Conservation (phyloP, 164 flowering plant genomes). For the Vitis rupestris region DNA sequence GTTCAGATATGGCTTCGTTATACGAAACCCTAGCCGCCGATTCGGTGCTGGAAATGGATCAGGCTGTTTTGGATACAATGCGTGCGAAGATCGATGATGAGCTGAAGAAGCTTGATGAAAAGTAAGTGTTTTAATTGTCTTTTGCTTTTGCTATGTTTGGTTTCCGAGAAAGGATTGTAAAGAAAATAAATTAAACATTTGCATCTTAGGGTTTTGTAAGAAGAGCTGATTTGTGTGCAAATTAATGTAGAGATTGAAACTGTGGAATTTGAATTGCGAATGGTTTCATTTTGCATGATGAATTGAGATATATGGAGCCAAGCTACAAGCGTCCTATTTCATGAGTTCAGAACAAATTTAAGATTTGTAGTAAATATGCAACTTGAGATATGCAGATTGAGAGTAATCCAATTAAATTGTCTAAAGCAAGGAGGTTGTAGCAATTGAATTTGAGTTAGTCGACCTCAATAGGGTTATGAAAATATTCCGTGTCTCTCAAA, state of each 20-base stretch:
- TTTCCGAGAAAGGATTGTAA: not conserved
- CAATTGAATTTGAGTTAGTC: too few relatives aligned
- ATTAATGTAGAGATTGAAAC: not conserved
- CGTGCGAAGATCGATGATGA: conserved; percentile 71
- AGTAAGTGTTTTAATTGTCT: conserved; percentile 45
- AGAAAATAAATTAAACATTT: not conserved
- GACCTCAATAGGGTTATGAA: too few relatives aligned
- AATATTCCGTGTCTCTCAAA: too few relatives aligned
- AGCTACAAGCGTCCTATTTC: too few relatives aligned
- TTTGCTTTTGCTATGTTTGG: not conserved
- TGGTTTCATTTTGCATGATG: too few relatives aligned
- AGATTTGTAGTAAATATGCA: too few relatives aligned
- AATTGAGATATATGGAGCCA: too few relatives aligned
- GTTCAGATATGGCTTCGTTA: conserved; percentile 75
- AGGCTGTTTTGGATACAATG: conserved; percentile 66
- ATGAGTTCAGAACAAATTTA: too few relatives aligned
- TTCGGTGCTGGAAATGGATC: conserved; percentile 67
- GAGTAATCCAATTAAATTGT: too few relatives aligned
- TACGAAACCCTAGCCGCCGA: conserved; percentile 63
- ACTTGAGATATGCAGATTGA: too few relatives aligned
- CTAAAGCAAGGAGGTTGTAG: too few relatives aligned
- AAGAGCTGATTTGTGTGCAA: not conserved
- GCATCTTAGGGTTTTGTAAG: not conserved
- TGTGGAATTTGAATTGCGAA: not conserved
- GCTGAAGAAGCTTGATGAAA: conserved; percentile 84